phyloP scores from a whole-genome alignment of 2,329 filamentous ascomycete genomes.

The Lecanicillium sp. region DNA sequence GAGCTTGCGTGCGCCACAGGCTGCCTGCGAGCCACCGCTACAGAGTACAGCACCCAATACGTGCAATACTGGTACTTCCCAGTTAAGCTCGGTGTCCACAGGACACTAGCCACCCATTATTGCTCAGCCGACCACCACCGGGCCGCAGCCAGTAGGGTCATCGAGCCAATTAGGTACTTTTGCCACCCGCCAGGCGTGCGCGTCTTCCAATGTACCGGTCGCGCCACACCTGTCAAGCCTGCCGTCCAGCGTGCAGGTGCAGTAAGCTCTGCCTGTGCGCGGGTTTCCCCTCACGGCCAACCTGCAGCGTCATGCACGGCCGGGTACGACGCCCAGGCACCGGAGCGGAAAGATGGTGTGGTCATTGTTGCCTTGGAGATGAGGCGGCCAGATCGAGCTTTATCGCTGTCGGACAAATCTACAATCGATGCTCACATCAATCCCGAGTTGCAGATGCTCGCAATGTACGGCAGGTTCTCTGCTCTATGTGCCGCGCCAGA shows the following conservation, averaged over 20 bases:
- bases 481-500: too few species aligned
- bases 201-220: background rate
- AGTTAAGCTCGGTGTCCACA: too few species aligned
- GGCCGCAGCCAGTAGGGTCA: background rate
- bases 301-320: background rate
- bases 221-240: background rate
- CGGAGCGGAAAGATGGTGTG: background rate
- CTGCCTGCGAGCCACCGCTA: background rate
- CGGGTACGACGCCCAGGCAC: slow-evolving; percentile 12
- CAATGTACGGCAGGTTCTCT: too few species aligned
- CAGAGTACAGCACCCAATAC: background rate
- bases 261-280: background rate
- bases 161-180: background rate
- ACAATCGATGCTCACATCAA: too few species aligned
- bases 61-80: background rate
- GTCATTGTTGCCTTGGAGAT: background rate
- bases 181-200: background rate
- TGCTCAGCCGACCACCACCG: slow-evolving; percentile 1
- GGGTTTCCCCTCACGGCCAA: slow-evolving; percentile 1
- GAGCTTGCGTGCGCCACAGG: slow-evolving; percentile 10
- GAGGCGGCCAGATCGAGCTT: slow-evolving; percentile 5
- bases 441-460: too few species aligned
- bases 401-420: too few species aligned
- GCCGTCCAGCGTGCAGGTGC: background rate
- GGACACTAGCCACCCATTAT: background rate